Base-by-base conservation (phyloP, 139 green algal genomes). In the Chlamydomonas urium region DNA sequence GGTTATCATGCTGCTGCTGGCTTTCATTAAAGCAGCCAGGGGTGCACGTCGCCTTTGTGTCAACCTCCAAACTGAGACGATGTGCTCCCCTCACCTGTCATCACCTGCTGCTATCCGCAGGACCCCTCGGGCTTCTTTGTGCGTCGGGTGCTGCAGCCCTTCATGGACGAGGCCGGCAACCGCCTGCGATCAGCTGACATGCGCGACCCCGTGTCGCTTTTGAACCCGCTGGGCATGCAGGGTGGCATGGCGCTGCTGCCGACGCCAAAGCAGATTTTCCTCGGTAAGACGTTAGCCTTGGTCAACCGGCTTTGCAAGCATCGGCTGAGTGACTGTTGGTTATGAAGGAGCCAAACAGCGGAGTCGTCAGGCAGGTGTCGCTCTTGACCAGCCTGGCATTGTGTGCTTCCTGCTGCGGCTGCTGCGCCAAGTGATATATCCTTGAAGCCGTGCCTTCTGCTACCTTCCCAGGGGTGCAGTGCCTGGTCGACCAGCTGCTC, bases 401-500 rank as follows among this genome's bases (percentile, higher is more conserved):
- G n/a, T n/a, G n/a, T n/a, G n/a, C n/a, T n/a, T n/a, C n/a, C n/a
- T n/a, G n/a, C n/a, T n/a, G n/a, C n/a, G n/a, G n/a, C n/a, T n/a
- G n/a, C n/a, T n/a, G n/a, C n/a, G n/a, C n/a, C n/a, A n/a, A n/a
- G n/a, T n/a, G n/a, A n/a, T n/a, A n/a, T n/a, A n/a, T n/a, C n/a
- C n/a, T n/a, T n/a, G n/a, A n/a, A n/a, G n/a, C n/a, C n/a, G n/a
- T n/a, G n/a, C n/a, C n/a, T 42, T 19, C 59, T 42, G 37, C 38
- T 42, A 38, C 24, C 6, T 24, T 31, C 53, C 6, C 60, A 70
- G 63, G n/a, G 19, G 24, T 23, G 5, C 63, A 70, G 63, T 59
- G 63, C 38, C 63, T 70, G 63, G 63, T 57, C 14, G 56, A 70
- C 31, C 63, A 70, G 63, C 63, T 70, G 38, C 21, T 70, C 21